Evolutionary conservation across 352 stramenopile genomes (phyloP), one percentile per base, ranked within the genome.

Genomic region (Globisporangium takayamanum): DNA sequence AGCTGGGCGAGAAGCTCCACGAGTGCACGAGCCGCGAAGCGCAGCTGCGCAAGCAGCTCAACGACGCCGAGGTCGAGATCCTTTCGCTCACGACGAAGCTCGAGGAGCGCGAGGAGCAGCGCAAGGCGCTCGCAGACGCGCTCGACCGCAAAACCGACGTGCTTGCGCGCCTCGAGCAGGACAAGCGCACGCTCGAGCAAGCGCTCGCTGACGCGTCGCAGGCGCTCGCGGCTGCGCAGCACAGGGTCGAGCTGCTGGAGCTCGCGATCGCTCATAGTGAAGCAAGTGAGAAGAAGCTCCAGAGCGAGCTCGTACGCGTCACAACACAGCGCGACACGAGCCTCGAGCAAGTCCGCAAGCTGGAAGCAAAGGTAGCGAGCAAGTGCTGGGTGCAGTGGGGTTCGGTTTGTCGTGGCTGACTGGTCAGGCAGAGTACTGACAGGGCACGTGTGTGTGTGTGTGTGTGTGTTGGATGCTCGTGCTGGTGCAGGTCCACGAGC

Each of bases 61-160:
- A 30, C 12, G 58, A 63, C 15, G 36, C 42, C 2, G 58, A 63
- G 33, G 20, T 41, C 5, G 59, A 59, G 51, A 41, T 64, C 16
- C 36, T 55, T 0, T 11, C 51, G 10, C 36, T 57, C 20, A 67
- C 25, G 14, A 25, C 26, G 10, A 47, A 61, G 39, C 48, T 60
- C 0, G 48, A 53, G n/a, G 39, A 50, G 10, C 50, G 50, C 16
- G 16, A 57, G 3, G 54, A 51, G 8, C 46, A 37, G 41, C 37
- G 28, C 47, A 61, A 53, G 33, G 49, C 60, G 41, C 41, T 66
- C 8, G 11, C 30, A 11, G 30, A 58, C 3, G 53, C 56, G 28
- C 53, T 66, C 28, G 18, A 47, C 11, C 18, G 14, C 37, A 65
- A 65, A 44, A 18, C n/a, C 10, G 22, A 42, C 15, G 52, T 51